Evolutionary conservation across 495 filamentous ascomycete genomes (phyloP), one percentile per base, ranked within the genome.

Genomic region (Articulospora tetracladia): DNA sequence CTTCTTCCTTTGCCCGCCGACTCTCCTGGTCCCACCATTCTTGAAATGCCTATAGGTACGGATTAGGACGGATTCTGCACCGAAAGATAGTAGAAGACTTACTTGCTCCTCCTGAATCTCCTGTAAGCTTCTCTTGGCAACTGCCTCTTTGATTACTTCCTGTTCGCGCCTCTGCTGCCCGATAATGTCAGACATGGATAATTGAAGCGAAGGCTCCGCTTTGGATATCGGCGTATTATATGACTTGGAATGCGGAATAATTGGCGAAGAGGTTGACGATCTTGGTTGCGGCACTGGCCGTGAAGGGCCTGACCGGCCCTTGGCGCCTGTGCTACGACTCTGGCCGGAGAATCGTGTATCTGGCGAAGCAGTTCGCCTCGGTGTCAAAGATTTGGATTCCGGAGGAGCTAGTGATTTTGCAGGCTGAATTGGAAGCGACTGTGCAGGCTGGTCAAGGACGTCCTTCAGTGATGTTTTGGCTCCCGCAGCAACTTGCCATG

Each of bases 1-100:
- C 86, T 39, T 91, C 79, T 49, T 86, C 85, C 57, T 82, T 79
- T 58, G 76, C 75, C 50, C 88, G 81, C 64, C 82, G 81, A 69
- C 88, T 92, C 70, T 98, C 94, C 57, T 87, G 83, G 62, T 98
- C 93, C 94, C 94, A 98, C 94, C 95, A 98, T 68, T 93, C 86
- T 70, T 96, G 90, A 72, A 98, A 98, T 32, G 92, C 39, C 39
- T 44, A 44, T 8, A 44, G 39, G n/a, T 3, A 44, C 17, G n/a
- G 3, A n/a, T 44, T 44, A 44, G 39, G 17, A 12, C 10, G 39
- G 15, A 44, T 32, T 32, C 30, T n/a, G n/a, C 17, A 44, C 15
- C 10, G 15, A 44, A 19, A n/a, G 39, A 7, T 12, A 44, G 10
- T 3, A 17, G 39, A n/a, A 44, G 3, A 44, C 39, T n/a, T 19